These are phyloP conservation scores for Vaccinium myrtillus DNA, from an alignment of 148 eudicot species.

Conservation along the genomic window DNA sequence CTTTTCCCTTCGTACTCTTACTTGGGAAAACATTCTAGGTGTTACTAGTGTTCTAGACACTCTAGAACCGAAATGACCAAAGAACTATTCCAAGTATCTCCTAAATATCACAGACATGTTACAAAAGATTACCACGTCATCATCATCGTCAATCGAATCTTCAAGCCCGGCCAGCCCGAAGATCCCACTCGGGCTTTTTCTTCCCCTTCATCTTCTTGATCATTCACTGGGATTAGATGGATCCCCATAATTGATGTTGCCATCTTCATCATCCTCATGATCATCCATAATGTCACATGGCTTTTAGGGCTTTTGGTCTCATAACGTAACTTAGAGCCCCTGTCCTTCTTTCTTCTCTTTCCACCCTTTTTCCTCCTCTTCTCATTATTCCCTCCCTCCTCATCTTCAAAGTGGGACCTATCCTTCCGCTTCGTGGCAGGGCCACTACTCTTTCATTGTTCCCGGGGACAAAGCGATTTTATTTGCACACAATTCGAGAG, in stretches of 20 bases:
- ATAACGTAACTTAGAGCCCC: constrained; percentile 47
- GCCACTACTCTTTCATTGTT: constrained; percentile 71
- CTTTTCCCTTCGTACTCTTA: not conserved
- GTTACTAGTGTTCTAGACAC: not conserved
- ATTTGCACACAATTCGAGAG: not conserved
- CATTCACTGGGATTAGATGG: constrained; percentile 37
- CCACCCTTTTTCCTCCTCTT: constrained; percentile 85
- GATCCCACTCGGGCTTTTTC: constrained; percentile 68
- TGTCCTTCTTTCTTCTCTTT: constrained; percentile 70
- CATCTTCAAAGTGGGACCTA: constrained; percentile 69
- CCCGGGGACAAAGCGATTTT: constrained; percentile 41
- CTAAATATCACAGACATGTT: not conserved
- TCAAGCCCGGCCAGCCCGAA: constrained; percentile 94
- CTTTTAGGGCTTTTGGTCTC: no score
- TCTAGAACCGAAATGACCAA: not conserved
- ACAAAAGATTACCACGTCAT: constrained; percentile 42
- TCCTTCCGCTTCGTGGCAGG: constrained; percentile 76
- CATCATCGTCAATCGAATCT: constrained; percentile 97
- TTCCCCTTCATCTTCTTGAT: constrained; percentile 44
- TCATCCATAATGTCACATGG: constrained; percentile 29
- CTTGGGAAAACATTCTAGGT: not conserved
- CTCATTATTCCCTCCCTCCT: constrained; percentile 77
- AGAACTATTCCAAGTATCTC: not conserved
- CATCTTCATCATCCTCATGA: constrained; percentile 32
- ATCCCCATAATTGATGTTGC: constrained; percentile 41